Percentiles rank a stretch among this genome's conserved stretches.
These are phyloP conservation scores for Aspergillus bridgeri DNA, from an alignment of 495 filamentous ascomycete genomes.

Conservation along the genomic window DNA sequence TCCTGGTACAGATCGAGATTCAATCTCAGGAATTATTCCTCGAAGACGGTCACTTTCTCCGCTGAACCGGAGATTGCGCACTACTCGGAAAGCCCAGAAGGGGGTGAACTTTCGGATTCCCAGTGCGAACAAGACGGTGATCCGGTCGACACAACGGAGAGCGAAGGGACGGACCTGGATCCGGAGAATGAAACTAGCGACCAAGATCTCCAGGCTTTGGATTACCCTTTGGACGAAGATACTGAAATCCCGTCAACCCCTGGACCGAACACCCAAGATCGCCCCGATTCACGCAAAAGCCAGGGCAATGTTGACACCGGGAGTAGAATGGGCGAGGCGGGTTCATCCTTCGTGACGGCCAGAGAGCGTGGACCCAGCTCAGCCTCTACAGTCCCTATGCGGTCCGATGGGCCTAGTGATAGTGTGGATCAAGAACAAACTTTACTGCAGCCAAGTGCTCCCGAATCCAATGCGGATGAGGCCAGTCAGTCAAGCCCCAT, in stretches of 20 bases:
- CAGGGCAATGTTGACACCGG: neutral
- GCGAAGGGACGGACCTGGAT: conserved; percentile 21
- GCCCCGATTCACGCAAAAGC: neutral
- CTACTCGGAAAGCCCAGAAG: conserved; percentile 37
- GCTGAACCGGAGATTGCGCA: conserved; percentile 41
- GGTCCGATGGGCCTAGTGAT: neutral
- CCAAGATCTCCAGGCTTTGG: conserved; percentile 5
- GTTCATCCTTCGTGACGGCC: conserved; percentile 20
- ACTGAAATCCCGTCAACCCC: neutral
- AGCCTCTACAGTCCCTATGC: neutral
- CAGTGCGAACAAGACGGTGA: conserved; percentile 18
- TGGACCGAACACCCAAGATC: neutral
- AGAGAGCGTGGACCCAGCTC: conserved; percentile 12
- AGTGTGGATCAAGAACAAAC: neutral
- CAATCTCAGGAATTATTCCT: conserved; percentile 54
- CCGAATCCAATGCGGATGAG: conserved; percentile 19
- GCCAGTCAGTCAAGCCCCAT: conserved; percentile 21
- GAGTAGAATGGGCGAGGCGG: neutral
- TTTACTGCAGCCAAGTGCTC: conserved; percentile 17
- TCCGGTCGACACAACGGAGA: conserved; percentile 18
- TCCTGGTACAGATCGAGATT: conserved; percentile 59
- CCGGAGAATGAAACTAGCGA: conserved; percentile 12
- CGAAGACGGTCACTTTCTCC: conserved; percentile 52
- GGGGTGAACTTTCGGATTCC: conserved; percentile 34
- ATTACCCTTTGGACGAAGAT: neutral